Conservation (phyloP, 2,329 filamentous ascomycete genomes). For the Sporothrix humicola region DNA sequence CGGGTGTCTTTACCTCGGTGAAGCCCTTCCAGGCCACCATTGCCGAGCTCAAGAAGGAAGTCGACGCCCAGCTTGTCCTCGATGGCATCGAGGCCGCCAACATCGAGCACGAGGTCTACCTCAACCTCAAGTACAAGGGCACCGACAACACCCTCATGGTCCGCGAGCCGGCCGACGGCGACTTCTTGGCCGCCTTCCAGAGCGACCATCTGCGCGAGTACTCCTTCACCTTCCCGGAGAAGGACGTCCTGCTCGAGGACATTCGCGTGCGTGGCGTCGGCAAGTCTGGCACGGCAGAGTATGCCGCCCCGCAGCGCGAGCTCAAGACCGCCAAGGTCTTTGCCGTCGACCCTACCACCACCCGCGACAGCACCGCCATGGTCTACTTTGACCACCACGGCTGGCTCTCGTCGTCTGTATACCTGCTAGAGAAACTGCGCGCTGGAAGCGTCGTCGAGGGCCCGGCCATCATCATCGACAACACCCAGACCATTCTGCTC, state of each 20-base stretch:
- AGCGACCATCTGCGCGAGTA: constrained; percentile 91
- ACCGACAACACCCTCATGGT: constrained; percentile 93
- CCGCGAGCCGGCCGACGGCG: constrained; percentile 60
- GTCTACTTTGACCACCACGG: constrained; percentile 79
- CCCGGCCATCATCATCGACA: constrained; percentile 84
- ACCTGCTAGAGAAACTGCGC: constrained; percentile 74
- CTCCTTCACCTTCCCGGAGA: constrained; percentile 82
- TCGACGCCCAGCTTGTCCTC: constrained; percentile 66
- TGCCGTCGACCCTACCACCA: constrained; percentile 43
- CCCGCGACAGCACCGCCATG: constrained; percentile 52
- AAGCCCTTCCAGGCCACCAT: constrained; percentile 6
- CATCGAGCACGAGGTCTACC: constrained; percentile 85
- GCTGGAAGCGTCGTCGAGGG: constrained; percentile 71
- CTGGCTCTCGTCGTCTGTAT: constrained; percentile 78
- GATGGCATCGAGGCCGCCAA: constrained; percentile 80
- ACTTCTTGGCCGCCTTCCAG: constrained; percentile 82
- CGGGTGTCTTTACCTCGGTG: constrained; percentile 59
- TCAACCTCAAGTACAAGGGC: constrained; percentile 90
- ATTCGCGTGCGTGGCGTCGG: constrained; percentile 87
- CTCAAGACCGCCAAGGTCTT: constrained; percentile 63
- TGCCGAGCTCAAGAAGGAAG: constrained; percentile 75
- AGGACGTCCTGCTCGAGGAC: constrained; percentile 89
- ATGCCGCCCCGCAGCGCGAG: constrained; percentile 72
- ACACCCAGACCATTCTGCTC: constrained; percentile 89
- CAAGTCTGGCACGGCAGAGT: constrained; percentile 45